Percentiles rank a stretch among this genome's conserved stretches.
Conservation (phyloP, 1,284 basidiomycete species). For the Cryptococcus sp. region DNA sequence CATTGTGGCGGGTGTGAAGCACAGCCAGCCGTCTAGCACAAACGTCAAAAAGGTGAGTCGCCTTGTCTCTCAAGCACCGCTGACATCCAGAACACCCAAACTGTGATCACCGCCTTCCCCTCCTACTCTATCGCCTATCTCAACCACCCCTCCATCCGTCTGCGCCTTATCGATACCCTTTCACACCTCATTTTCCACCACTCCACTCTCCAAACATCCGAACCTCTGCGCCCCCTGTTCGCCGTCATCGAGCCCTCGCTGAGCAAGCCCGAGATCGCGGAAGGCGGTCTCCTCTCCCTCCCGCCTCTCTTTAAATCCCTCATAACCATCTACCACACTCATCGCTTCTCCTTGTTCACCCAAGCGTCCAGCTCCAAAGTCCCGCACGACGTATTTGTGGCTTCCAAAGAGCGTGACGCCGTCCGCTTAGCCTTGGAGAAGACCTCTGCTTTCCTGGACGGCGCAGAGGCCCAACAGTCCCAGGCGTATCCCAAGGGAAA, state of each 20-base stretch:
- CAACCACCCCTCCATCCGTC: slow-evolving; percentile 16
- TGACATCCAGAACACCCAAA: slow-evolving; percentile 22
- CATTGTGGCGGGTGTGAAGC: neutral
- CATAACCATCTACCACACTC: slow-evolving; percentile 19
- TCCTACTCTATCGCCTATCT: slow-evolving; percentile 16
- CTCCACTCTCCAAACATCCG: slow-evolving; percentile 20
- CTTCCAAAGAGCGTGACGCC: slow-evolving; percentile 32
- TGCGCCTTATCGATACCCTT: slow-evolving; percentile 15
- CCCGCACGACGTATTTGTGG: slow-evolving; percentile 35
- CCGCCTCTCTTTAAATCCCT: slow-evolving; percentile 26
- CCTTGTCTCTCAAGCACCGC: neutral
- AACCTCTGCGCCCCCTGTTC: slow-evolving; percentile 18
- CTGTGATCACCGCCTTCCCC: slow-evolving; percentile 20
- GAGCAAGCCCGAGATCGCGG: neutral
- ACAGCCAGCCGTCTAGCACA: slow-evolving; percentile 4
- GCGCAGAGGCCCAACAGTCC: slow-evolving; percentile 11
- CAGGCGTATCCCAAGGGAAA: neutral
- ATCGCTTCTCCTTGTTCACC: slow-evolving; percentile 35
- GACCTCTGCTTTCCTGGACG: slow-evolving; percentile 17
- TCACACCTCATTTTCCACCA: slow-evolving; percentile 28
- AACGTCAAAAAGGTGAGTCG: slow-evolving; percentile 34
- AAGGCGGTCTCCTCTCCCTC: slow-evolving; percentile 8
- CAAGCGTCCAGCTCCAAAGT: slow-evolving; percentile 27
- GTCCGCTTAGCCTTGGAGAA: slow-evolving; percentile 24
- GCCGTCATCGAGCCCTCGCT: neutral